Base-by-base conservation (phyloP, 1,284 basidiomycete species). In the Ganoderma sinense region DNA sequence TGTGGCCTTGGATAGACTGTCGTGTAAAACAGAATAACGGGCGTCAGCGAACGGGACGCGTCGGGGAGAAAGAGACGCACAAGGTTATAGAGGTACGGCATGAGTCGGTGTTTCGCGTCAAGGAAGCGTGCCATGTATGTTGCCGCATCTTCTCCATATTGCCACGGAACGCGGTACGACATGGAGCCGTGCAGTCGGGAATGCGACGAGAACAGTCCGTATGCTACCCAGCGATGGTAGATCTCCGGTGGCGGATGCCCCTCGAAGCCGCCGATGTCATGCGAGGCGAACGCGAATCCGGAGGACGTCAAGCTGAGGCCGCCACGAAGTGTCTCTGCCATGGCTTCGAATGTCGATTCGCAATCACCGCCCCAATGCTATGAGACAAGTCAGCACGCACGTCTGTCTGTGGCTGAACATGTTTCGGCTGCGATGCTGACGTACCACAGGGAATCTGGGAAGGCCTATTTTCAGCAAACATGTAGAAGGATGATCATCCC, bases 261-360 rank as follows among this genome's bases (percentile, higher is more conserved):
- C 83, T 93, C 91, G 75, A 92, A 93, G 0, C 91, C 92, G 40
- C 91, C 91, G 70, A 93, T 93, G 78, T 94, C 91, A 78, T 93
- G 91, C 16, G 90, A 90, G 20, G 90, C 86, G 79, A 88, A 93
- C 2, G 86, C 89, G 75, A 93, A 93, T 3, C 92, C 91, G 23
- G 91, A 93, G 1, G 86, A 73, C 1, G 89, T 90, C 71, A 94
- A 80, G 64, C 89, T 91, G 40, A 94, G 81, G 11, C 87, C 87
- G 8, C 92, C 92, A 7, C 91, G 86, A 53, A 93, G 81, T 0
- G 90, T 88, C 80, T 94, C 91, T 0, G 89, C 89, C 91, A 94
- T 94, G 6, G 91, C 92, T 76, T 92, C 91, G 80, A 88, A 93
- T 0, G 91, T 92, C 16, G 89, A 91, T 78, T 93, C 91, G 79